Conservation (phyloP, 2,329 filamentous ascomycete genomes). For the Microascus cirrosus region DNA sequence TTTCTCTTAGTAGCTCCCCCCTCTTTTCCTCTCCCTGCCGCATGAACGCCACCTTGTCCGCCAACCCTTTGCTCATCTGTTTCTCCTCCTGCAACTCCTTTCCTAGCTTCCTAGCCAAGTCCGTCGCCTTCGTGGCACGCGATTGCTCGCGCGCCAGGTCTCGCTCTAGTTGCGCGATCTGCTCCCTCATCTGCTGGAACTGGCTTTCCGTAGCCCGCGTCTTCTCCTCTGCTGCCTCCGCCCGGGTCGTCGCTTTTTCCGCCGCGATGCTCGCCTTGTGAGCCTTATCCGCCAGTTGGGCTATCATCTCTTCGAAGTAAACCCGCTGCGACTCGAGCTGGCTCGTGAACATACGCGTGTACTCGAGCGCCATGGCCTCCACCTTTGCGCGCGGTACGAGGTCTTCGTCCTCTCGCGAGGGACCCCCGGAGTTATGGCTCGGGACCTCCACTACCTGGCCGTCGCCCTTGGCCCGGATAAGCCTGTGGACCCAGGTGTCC, state of each 20-base stretch:
- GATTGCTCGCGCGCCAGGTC: conserved; percentile 58
- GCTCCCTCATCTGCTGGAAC: conserved; percentile 31
- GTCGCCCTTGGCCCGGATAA: conserved; percentile 89
- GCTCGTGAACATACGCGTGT: conserved; percentile 83
- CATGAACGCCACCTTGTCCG: conserved; percentile 71
- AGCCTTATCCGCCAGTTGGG: conserved; percentile 83
- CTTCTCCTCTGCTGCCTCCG: conserved; percentile 35
- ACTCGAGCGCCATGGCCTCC: conserved; percentile 79
- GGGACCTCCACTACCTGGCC: conserved; percentile 90
- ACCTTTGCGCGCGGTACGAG: conserved; percentile 59
- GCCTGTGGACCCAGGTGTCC: conserved; percentile 89
- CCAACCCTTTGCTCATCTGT: conserved; percentile 65
- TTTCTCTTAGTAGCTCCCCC: conserved; percentile 41
- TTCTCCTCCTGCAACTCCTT: conserved; percentile 80
- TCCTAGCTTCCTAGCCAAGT: conserved; percentile 63
- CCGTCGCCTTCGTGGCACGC: conserved; percentile 60
- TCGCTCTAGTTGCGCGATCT: conserved; percentile 59
- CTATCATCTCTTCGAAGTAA: conserved; percentile 90
- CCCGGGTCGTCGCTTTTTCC: conserved; percentile 44
- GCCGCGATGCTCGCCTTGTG: conserved; percentile 58
- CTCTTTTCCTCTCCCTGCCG: conserved; percentile 50
- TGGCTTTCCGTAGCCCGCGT: conserved; percentile 37
- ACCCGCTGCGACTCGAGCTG: conserved; percentile 87
- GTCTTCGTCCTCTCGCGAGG: conserved; percentile 40
- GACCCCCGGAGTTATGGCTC: conserved; percentile 16